Percentiles rank a stretch among this genome's conserved stretches.
phyloP scores from a whole-genome alignment of 768 basidiomycete genomes.

The Multifurca ochricompacta region DNA sequence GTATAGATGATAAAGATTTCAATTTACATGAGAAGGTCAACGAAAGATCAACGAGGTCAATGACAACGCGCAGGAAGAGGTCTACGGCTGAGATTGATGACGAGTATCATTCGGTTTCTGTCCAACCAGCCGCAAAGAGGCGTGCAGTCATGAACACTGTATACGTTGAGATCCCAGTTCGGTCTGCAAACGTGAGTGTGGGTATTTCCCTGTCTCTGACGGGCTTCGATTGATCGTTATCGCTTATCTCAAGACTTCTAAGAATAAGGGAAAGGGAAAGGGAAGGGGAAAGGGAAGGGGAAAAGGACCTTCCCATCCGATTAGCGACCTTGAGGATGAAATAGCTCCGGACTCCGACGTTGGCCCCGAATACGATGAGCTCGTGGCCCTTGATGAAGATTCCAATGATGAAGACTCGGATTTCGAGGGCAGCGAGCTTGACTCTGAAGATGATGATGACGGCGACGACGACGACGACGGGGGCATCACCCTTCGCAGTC shows the following conservation, averaged over 20 bases:
- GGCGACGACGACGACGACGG: conserved; percentile 12
- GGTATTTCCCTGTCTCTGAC: conserved; percentile 5
- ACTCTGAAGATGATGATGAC: conserved; percentile 30
- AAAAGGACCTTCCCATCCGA: neutral
- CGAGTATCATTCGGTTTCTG: conserved; percentile 29
- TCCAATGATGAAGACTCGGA: conserved; percentile 24
- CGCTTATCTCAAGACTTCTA: conserved; percentile 12
- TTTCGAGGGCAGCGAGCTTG: conserved; percentile 46
- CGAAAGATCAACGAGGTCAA: conserved; percentile 12
- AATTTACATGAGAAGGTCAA: conserved; percentile 26
- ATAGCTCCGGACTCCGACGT: conserved; percentile 47
- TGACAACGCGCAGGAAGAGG: conserved; percentile 15
- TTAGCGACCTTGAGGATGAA: neutral
- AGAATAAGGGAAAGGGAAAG: conserved; percentile 18
- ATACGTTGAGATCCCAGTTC: conserved; percentile 23
- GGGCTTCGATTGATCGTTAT: conserved; percentile 3
- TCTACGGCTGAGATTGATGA: conserved; percentile 30
- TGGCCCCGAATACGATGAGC: conserved; percentile 26
- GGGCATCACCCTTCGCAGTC: neutral
- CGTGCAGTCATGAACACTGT: conserved; percentile 15
- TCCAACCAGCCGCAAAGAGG: conserved; percentile 21
- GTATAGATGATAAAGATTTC: conserved; percentile 12
- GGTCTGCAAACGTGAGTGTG: conserved; percentile 17
- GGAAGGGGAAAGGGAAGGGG: no score
- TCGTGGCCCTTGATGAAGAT: conserved; percentile 2